Conservation (phyloP, 2,329 filamentous ascomycete genomes). For the Monosporascus sp. region DNA sequence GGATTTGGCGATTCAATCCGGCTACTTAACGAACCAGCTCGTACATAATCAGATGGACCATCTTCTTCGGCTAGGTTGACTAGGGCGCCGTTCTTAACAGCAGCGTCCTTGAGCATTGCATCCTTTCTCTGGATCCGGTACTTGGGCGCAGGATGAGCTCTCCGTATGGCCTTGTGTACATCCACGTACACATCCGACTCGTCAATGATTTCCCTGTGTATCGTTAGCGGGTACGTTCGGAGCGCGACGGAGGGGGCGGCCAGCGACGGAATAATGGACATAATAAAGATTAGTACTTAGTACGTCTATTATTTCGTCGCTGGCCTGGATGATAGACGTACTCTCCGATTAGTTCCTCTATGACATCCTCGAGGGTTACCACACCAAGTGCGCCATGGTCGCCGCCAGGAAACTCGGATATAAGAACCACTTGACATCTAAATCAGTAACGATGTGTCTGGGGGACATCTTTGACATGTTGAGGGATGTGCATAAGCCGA, state of each 20-base stretch:
- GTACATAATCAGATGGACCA: slow-evolving; percentile 18
- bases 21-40: slow-evolving; percentile 31
- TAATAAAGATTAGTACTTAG: too few species aligned
- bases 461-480: not conserved
- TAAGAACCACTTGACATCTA: slow-evolving; percentile 64
- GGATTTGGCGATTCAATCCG: slow-evolving; percentile 32
- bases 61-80: slow-evolving; percentile 36
- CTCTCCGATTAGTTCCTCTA: slow-evolving; percentile 98
- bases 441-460: not conserved
- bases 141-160: slow-evolving; percentile 78
- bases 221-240: not conserved
- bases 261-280: not conserved
- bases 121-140: slow-evolving; percentile 46
- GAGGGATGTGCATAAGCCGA: not conserved
- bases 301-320: not conserved
- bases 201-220: slow-evolving; percentile 84
- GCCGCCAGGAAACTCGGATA: slow-evolving; percentile 85
- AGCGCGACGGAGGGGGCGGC: not conserved
- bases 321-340: slow-evolving; percentile 40
- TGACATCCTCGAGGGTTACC: slow-evolving; percentile 94
- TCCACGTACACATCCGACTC: slow-evolving; percentile 98
- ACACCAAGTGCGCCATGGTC: slow-evolving; percentile 87
- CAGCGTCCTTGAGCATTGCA: slow-evolving; percentile 28
- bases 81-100: slow-evolving; percentile 27
- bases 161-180: slow-evolving; percentile 94